Percentiles rank a stretch among this genome's conserved stretches.
These are phyloP conservation scores for Saccharum officinarum DNA, from an alignment of 176 grass and related monocot species.

Conservation along the genomic window DNA sequence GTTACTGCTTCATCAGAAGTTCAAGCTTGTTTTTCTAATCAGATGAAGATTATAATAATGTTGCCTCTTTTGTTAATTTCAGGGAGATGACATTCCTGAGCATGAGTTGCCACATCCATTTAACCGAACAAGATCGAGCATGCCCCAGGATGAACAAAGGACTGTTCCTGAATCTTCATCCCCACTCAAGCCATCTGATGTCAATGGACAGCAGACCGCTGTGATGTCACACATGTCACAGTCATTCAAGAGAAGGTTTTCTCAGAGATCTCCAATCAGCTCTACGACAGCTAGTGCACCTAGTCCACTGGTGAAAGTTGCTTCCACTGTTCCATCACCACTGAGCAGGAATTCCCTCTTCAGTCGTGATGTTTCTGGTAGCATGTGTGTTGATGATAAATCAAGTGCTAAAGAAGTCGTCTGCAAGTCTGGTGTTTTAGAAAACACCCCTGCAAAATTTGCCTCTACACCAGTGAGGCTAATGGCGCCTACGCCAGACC, in stretches of 20 bases:
- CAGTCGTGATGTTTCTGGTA: conserved; percentile 13
- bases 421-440: conserved; percentile 24
- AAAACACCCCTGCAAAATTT: conserved; percentile 69
- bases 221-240: conserved; percentile 56
- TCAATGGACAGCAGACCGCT: conserved; percentile 30
- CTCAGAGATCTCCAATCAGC: conserved; percentile 27
- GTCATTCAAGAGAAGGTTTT: conserved; percentile 73
- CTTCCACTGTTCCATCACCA: conserved; percentile 7
- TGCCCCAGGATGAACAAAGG: conserved; percentile 11
- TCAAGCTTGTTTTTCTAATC: background rate
- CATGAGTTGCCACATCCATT: conserved; percentile 78
- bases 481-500: conserved; percentile 54
- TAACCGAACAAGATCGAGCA: conserved; percentile 32
- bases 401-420: conserved; percentile 5
- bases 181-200: background rate
- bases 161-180: background rate
- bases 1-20: background rate
- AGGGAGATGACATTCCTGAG: conserved; percentile 81
- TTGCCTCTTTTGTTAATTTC: conserved; percentile 22
- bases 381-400: background rate
- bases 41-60: background rate
- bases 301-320: conserved; percentile 2
- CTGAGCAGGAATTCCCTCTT: conserved; percentile 22
- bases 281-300: background rate
- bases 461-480: conserved; percentile 59